Evolutionary conservation across 2,329 filamentous ascomycete species (phyloP).

Genomic region (Aspergillus hiratsukae): DNA sequence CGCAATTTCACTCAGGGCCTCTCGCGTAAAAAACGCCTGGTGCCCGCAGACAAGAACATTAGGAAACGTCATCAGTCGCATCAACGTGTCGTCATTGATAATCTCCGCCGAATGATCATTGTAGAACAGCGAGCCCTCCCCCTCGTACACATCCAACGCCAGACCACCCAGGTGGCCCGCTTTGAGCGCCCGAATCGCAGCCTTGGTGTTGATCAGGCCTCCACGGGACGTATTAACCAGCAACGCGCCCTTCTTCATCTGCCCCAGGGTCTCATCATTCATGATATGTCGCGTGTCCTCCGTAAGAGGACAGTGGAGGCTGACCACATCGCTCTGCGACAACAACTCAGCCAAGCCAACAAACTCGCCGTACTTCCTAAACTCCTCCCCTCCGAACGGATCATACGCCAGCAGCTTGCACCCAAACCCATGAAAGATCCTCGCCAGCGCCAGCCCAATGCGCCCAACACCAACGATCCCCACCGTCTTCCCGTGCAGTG

Average conservation of each 20-base stretch:
- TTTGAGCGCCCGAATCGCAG: constrained; percentile 60
- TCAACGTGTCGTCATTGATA: constrained; percentile 62
- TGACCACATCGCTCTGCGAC: constrained; percentile 56
- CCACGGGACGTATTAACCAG: constrained; percentile 65
- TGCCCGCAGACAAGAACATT: constrained; percentile 65
- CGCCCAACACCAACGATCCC: constrained; percentile 62
- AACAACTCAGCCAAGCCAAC: constrained; percentile 53
- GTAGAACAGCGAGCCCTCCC: constrained; percentile 58
- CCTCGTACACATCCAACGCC: constrained; percentile 66
- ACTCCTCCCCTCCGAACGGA: constrained; percentile 49
- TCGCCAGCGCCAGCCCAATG: constrained; percentile 60
- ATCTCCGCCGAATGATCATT: constrained; percentile 61
- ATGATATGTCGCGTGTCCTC: constrained; percentile 58
- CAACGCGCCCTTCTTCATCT: constrained; percentile 58
- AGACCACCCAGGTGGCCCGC: constrained; percentile 56
- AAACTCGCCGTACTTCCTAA: constrained; percentile 50
- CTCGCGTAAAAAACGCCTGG: constrained; percentile 65
- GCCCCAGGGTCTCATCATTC: constrained; percentile 48
- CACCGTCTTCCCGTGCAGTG: constrained; percentile 61
- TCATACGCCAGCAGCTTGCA: constrained; percentile 61
- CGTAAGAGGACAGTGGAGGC: constrained; percentile 62
- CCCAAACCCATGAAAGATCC: constrained; percentile 62
- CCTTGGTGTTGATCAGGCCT: constrained; percentile 57
- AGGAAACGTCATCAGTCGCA: constrained; percentile 63
- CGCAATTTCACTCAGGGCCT: constrained; percentile 62